Evolutionary conservation across 140 eudicot genomes (phyloP), one percentile per base, ranked within the genome.

Genomic region (Ambrosia hybrid): DNA sequence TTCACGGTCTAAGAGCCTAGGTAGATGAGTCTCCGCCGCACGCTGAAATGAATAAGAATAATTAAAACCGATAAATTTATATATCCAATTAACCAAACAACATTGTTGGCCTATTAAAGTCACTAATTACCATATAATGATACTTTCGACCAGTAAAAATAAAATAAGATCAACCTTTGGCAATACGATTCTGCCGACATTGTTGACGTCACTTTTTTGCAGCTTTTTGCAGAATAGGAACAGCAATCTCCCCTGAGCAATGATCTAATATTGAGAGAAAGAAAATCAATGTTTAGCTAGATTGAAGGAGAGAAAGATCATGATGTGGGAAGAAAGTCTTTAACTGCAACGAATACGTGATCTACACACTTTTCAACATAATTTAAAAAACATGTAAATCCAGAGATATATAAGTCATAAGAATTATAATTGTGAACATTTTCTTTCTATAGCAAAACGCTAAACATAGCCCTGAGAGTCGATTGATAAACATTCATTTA

Each of bases 151-250:
- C n/a, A 49, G 30, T 63, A 63, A 63, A n/a, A 62, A 37, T 37
- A 49, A 63, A 49, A 55, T 21, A 45, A 39, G 26, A 30, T 39
- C 15, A n/a, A 91, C 97, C 97, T 91, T 91, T 39, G 97, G 97
- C 62, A 91, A 80, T 61, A 91, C 67, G 59, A 83, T 88, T 76
- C 97, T 65, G 70, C 92, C 76, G 17, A 91, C 79, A 39, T 70
- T 37, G 51, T 85, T 68, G 14, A 91, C 96, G 61, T 91, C 96
- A 57, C 93, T 91, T 61, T 82, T 91, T 63, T 86, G 82, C 11
- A 91, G 91, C 76, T 84, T 84, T 87, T 91, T 91, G 72, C 65
- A 74, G 80, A 91, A 91, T 41, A 91, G 85, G 77, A 82, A 88
- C 64, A 58, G 39, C 65, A 91, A 46, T 68, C 84, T 82, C 48